A percentile compares a stretch with the other conserved stretches of the same genome.
phyloP scores from a whole-genome alignment of 495 filamentous ascomycete genomes.

The Podospora fimiseda region DNA sequence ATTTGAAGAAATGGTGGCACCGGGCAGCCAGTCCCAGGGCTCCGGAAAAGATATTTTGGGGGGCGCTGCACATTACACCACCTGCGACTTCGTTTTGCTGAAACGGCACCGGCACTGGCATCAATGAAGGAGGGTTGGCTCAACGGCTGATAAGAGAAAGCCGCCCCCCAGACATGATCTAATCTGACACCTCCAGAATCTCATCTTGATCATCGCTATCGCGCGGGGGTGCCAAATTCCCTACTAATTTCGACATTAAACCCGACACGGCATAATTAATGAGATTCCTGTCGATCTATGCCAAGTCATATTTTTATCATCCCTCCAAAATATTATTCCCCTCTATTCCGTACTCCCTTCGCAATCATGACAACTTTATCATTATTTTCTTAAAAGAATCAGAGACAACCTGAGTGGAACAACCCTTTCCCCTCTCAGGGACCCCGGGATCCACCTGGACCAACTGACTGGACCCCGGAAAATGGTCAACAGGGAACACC shows the following conservation, averaged over 20 bases:
- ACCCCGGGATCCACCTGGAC: not conserved
- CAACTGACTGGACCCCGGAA: slow-evolving; percentile 11
- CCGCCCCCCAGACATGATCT: not conserved
- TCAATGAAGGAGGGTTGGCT: too few species aligned
- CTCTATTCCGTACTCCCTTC: too few species aligned
- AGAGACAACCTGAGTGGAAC: too few species aligned
- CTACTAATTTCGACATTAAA: not conserved
- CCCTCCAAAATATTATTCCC: too few species aligned
- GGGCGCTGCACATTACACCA: not conserved
- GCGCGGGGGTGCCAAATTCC: not conserved
- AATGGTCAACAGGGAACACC: slow-evolving; percentile 2
- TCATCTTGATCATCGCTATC: not conserved
- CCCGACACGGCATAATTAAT: not conserved
- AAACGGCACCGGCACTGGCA: not conserved
- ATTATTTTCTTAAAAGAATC: not conserved
- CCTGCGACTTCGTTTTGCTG: not conserved
- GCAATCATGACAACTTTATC: not conserved
- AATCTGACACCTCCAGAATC: not conserved
- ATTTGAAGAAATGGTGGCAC: not conserved
- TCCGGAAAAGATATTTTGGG: not conserved
- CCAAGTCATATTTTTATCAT: too few species aligned
- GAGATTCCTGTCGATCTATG: not conserved
- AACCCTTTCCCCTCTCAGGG: too few species aligned
- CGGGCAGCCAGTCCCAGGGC: not conserved
- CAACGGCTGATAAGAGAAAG: not conserved